phyloP scores from a whole-genome alignment of 2,329 filamentous ascomycete genomes.

The Myotisia sp. region DNA sequence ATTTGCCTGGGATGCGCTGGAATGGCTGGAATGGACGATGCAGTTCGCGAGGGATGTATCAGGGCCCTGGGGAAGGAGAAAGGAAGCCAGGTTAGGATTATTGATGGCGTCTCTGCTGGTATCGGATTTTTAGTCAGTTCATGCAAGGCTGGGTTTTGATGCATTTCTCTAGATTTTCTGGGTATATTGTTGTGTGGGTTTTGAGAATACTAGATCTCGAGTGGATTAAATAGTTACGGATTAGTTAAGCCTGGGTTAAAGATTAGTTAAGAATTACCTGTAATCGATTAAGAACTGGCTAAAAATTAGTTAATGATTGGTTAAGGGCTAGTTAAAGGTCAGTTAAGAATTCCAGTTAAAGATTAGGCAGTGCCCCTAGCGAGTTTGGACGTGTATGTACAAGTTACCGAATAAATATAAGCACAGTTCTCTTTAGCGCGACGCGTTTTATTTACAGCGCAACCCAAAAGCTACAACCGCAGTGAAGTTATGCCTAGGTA shows the following conservation, averaged over 20 bases:
- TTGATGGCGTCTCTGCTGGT: constrained; percentile 50
- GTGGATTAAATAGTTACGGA: too few species aligned
- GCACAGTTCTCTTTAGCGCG: neutral
- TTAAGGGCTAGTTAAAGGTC: too few species aligned
- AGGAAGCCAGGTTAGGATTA: constrained; percentile 47
- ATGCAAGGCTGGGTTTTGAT: neutral
- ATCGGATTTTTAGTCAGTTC: constrained; percentile 8
- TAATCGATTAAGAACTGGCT: too few species aligned
- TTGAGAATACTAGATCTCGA: too few species aligned
- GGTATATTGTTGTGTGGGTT: too few species aligned
- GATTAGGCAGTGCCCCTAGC: too few species aligned
- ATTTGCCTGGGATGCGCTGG: constrained; percentile 81
- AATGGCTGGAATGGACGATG: constrained; percentile 72
- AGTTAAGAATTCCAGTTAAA: too few species aligned
- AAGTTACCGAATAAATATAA: constrained; percentile 1
- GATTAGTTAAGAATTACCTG: too few species aligned
- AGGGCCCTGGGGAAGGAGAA: constrained; percentile 48
- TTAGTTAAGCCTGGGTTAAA: too few species aligned
- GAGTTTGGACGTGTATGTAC: too few species aligned
- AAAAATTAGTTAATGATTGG: too few species aligned
- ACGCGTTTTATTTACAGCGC: constrained; percentile 3
- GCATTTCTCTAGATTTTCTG: too few species aligned
- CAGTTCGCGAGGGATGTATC: constrained; percentile 55
- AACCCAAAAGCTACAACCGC: constrained; percentile 1
- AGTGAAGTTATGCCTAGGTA: constrained; percentile 4